A percentile compares a stretch with the other conserved stretches of the same genome.
Conservation (phyloP, 2,329 filamentous ascomycete genomes). For the Exophiala viscosa region DNA sequence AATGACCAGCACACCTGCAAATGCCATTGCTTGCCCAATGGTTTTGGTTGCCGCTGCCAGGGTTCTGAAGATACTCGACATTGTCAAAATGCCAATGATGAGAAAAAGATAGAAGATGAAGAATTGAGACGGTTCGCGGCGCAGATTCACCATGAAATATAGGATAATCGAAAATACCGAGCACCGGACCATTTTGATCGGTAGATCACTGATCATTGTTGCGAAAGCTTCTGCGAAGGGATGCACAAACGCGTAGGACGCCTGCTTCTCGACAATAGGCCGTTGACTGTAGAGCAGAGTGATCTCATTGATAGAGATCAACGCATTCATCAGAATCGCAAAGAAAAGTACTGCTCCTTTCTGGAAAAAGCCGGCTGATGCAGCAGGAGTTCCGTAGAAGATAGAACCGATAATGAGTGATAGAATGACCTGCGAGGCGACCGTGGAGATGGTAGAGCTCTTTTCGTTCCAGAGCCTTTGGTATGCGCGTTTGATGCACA, state of each 20-base stretch:
- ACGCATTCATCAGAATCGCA: constrained; percentile 80
- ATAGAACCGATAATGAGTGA: constrained; percentile 74
- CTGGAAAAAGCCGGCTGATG: constrained; percentile 71
- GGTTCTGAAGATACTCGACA: constrained; percentile 51
- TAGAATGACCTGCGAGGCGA: constrained; percentile 28
- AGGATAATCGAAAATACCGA: constrained; percentile 73
- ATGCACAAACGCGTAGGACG: constrained; percentile 69
- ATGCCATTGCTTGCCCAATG: constrained; percentile 60
- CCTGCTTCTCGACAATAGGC: constrained; percentile 87
- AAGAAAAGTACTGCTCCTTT: constrained; percentile 82
- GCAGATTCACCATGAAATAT: constrained; percentile 83
- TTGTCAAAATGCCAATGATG: constrained; percentile 55
- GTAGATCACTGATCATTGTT: constrained; percentile 80
- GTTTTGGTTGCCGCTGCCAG: constrained; percentile 64
- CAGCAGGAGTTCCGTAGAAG: constrained; percentile 69
- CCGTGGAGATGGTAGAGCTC: constrained; percentile 45
- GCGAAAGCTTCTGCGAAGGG: constrained; percentile 82
- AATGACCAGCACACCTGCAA: constrained; percentile 51
- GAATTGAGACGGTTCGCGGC: constrained; percentile 69
- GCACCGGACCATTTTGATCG: constrained; percentile 69
- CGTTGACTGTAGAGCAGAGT: constrained; percentile 77
- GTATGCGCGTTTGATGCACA: constrained; percentile 80
- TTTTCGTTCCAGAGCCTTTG: constrained; percentile 72
- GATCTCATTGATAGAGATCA: constrained; percentile 26
- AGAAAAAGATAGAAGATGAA: constrained; percentile 78